Base-by-base conservation (phyloP, 331 rosid genomes). In the Quercus lobata region DNA sequence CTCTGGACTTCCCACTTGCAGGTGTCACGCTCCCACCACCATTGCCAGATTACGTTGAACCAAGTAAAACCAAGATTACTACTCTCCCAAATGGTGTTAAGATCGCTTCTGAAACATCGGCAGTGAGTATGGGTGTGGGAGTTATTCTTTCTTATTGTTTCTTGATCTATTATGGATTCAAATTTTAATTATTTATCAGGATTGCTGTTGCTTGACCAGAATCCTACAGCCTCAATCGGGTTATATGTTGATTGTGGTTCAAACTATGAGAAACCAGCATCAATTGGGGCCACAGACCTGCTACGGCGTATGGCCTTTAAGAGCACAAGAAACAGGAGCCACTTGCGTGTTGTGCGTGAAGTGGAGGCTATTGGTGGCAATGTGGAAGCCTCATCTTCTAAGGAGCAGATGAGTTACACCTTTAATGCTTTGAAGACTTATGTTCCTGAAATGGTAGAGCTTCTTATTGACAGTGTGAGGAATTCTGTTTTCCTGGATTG, bases 341-440 rank as follows among this genome's bases (percentile, higher is more conserved):
- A 93, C 86, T 83, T 95, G 71, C 97, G 98, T 24, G 83, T 93
- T 61, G 97, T 95, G 57, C 88, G 98, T 5, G 99, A 91, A 86
- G 91, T 90, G 49, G 98, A 95, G 94, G 99, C 98, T 24, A 88
- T 95, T 83, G 96, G 99, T 81, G 98, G 99, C 69, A 88, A 76
- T 76, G 91, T 93, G 79, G 96, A 89, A 57, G 98, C 97, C 22
- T 95, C 94, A 1, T 94, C 97, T 84, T 89, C 96, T 71, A 85
- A 94, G 79, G 99, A 95, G 85, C 99, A 90, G 91, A 95, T 95
- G 97, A 89, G 94, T 82, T 95, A 95, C 84, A 89, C 98, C 37
- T 90, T 85, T 85, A 94, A 88, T 88, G 92, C 96, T 81, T 83
- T 95, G 82, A 95, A 93, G 90, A 90, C 97, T 2, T 78, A 93